Conservation (phyloP, 805 yeast species). For the Metschnikowia shivogae region DNA sequence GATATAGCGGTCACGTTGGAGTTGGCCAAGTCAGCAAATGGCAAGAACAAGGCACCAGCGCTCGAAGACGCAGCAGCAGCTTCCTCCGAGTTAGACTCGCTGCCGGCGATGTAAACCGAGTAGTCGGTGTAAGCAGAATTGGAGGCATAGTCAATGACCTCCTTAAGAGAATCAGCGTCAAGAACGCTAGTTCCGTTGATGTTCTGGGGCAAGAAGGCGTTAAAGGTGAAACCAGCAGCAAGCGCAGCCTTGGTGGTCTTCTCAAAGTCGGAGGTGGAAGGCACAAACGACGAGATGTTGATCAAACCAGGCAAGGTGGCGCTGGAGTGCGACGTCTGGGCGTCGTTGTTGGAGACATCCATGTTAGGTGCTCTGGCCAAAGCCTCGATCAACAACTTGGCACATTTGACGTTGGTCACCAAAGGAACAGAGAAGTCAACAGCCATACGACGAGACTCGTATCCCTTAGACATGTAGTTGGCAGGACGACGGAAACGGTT, state of each 20-base stretch:
- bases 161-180: slow-evolving; percentile 61
- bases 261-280: slow-evolving; percentile 65
- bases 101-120: slow-evolving; percentile 79
- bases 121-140: slow-evolving; percentile 74
- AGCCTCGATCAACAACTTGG: slow-evolving; percentile 95
- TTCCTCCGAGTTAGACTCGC: slow-evolving; percentile 59
- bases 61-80: slow-evolving; percentile 57
- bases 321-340: slow-evolving; percentile 86
- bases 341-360: slow-evolving; percentile 72
- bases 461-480: slow-evolving; percentile 94
- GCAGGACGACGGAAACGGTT: slow-evolving; percentile 99
- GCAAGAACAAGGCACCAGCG: slow-evolving; percentile 79
- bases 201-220: slow-evolving; percentile 73
- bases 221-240: slow-evolving; percentile 85
- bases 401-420: slow-evolving; percentile 96
- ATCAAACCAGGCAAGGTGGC: slow-evolving; percentile 82
- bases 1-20: slow-evolving; percentile 75
- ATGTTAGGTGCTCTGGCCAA: slow-evolving; percentile 64
- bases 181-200: slow-evolving; percentile 57
- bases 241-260: slow-evolving; percentile 66
- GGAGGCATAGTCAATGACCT: slow-evolving; percentile 55
- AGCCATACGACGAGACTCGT: slow-evolving; percentile 98
- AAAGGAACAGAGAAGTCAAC: slow-evolving; percentile 97
- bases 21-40: slow-evolving; percentile 67
- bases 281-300: slow-evolving; percentile 75